phyloP scores from a whole-genome alignment of 2,329 filamentous ascomycete species.

The Hymenotorrendiella dingleyae region DNA sequence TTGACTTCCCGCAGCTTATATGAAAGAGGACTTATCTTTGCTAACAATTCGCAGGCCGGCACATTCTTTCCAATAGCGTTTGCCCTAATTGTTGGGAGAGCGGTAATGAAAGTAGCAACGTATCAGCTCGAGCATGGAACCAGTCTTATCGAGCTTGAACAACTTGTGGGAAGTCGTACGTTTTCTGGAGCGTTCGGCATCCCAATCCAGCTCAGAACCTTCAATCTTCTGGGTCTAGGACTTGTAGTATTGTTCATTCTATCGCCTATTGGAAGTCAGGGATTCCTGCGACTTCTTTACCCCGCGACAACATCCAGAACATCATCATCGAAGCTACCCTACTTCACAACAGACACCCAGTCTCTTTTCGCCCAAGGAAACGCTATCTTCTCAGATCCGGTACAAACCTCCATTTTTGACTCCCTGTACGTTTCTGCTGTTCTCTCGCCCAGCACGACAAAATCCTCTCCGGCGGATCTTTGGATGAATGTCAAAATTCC shows the following conservation, averaged over 20 bases:
- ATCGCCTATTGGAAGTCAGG: constrained; percentile 16
- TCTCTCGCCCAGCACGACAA: constrained; percentile 1
- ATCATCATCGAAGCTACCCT: not conserved
- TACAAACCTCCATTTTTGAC: constrained; percentile 1
- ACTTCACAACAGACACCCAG: constrained; percentile 9
- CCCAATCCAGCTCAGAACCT: constrained; percentile 7
- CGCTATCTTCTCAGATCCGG: not conserved
- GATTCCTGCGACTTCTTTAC: constrained; percentile 4
- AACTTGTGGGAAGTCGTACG: constrained; percentile 13
- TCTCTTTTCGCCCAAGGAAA: constrained; percentile 4
- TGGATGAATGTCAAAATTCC: constrained; percentile 12
- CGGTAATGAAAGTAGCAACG: constrained; percentile 5
- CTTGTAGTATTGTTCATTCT: constrained; percentile 13
- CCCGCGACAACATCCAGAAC: not conserved
- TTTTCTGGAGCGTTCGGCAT: constrained; percentile 7
- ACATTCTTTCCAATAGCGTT: constrained; percentile 14
- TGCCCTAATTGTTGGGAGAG: constrained; percentile 11
- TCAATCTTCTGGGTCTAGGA: constrained; percentile 7
- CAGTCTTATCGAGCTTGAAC: constrained; percentile 9
- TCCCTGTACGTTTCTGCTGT: constrained; percentile 8
- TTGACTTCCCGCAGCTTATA: not conserved
- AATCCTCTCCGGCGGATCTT: constrained; percentile 5
- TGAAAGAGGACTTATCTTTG: too few relatives aligned
- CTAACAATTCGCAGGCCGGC: constrained; percentile 5
- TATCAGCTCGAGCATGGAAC: constrained; percentile 12